These are phyloP conservation scores for Candida insectalens DNA, from an alignment of 805 yeast species.

Conservation along the genomic window DNA sequence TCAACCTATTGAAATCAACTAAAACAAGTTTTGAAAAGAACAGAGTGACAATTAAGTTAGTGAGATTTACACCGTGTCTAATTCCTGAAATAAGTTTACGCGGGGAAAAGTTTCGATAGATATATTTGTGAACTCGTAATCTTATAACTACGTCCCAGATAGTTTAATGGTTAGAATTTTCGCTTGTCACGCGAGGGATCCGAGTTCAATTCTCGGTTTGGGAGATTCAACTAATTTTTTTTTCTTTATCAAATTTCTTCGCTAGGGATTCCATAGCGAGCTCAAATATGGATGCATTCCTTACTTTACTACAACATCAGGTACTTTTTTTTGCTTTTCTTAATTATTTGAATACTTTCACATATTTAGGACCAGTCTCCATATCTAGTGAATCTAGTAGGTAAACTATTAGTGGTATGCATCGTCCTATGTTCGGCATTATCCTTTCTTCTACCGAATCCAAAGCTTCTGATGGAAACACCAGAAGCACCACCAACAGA, in stretches of 20 bases:
- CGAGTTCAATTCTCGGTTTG: slow-evolving; percentile 34
- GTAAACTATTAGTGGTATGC: slow-evolving; percentile 21
- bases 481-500: slow-evolving; percentile 6
- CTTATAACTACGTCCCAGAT: slow-evolving; percentile 28
- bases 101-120: too few species aligned
- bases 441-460: slow-evolving; percentile 19
- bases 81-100: too few species aligned
- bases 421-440: slow-evolving; percentile 12
- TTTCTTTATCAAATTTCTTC: not conserved
- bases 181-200: slow-evolving; percentile 36
- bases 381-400: slow-evolving; percentile 22
- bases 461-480: slow-evolving; percentile 20
- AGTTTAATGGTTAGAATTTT: slow-evolving; percentile 32
- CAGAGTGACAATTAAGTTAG: too few species aligned
- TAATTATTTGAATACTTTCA: too few species aligned
- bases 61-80: too few species aligned
- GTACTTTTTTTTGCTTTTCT: too few species aligned
- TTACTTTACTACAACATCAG: too few species aligned
- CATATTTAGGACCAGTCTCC: slow-evolving; percentile 17
- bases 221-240: slow-evolving; percentile 14
- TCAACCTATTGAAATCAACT: too few species aligned
- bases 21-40: too few species aligned
- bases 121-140: too few species aligned
- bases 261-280: too few species aligned
- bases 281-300: too few species aligned